phyloP scores from a whole-genome alignment of 2,329 filamentous ascomycete species.

The Incumbomyces delicatus region DNA sequence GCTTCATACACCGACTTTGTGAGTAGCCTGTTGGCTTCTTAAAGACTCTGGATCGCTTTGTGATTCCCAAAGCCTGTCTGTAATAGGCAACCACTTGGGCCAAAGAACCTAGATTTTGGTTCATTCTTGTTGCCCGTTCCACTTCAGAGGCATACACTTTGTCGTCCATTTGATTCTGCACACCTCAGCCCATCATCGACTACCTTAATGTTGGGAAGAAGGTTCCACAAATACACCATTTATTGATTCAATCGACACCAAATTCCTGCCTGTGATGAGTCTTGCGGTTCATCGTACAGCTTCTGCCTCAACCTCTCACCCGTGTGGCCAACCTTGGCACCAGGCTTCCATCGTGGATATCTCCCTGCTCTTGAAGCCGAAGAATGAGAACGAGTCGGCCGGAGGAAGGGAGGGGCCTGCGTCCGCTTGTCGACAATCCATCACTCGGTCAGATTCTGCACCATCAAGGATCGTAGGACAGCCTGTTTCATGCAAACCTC shows the following conservation, averaged over 20 bases:
- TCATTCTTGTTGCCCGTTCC: not conserved
- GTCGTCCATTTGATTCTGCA: not conserved
- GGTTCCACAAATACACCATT: too few species aligned
- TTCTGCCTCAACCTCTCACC: conserved; percentile 1
- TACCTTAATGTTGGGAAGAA: not conserved
- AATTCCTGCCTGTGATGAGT: conserved; percentile 5
- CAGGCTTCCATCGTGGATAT: conserved; percentile 71
- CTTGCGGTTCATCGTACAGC: not conserved
- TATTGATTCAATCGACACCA: too few species aligned
- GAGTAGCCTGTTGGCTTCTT: not conserved
- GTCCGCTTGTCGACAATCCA: conserved; percentile 8
- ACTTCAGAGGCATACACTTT: not conserved
- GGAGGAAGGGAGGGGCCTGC: not conserved
- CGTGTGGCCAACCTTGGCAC: conserved; percentile 4
- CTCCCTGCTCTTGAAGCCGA: conserved; percentile 69
- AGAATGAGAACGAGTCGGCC: conserved; percentile 19
- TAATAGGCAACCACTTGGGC: not conserved
- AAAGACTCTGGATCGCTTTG: not conserved
- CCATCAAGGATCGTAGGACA: conserved; percentile 12
- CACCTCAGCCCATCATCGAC: not conserved
- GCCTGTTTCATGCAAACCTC: conserved; percentile 3
- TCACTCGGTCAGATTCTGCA: conserved; percentile 15
- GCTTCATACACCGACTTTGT: not conserved
- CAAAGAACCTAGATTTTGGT: not conserved
- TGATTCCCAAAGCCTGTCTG: too few species aligned